Evolutionary conservation across 2,329 filamentous ascomycete genomes (phyloP), one percentile per base, ranked within the genome.

Genomic region (Mycocentrospora acerina): DNA sequence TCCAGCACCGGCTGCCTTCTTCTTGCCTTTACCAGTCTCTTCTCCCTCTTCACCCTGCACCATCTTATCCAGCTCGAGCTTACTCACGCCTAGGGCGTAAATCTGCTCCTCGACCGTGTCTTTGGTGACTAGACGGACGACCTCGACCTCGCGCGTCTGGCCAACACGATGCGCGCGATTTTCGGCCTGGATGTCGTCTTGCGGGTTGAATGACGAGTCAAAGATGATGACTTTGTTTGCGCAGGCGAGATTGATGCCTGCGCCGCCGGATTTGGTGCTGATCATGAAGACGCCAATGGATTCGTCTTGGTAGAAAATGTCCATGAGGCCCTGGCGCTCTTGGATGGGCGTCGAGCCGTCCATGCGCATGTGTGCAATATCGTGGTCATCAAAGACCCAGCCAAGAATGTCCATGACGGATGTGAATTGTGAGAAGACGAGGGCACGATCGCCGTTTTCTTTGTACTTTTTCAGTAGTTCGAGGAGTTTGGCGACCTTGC

Each of bases 171-270:
- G 93, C 0, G 93, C 93, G 13, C 93, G 84, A 66, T 98, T 97
- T 73, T 97, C 93, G 0, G 93, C 93, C 66, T 98, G 93, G n/a
- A 95, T 83, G 62, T 98, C 93, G 54, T 97, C 91, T 63, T 98
- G 93, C 0, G 93, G 93, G 56, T 98, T 98, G 71, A 96, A 95
- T n/a, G 85, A 88, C 48, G 87, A 86, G 68, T 98, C 93, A 64
- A 97, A 96, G 59, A 98, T 93, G 68, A 98, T 82, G 54, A 98
- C 91, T 70, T 96, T 97, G 73, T 97, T 97, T 4, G 93, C 93
- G 24, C 86, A 88, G 7, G 91, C 93, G 37, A 98, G 72, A 67
- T 98, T 98, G 72, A 98, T 94, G 27, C 93, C 93, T 0, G 91
- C 93, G n/a, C 93, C 93, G 35, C 93, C 93, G 0, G 91, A 90